Conservation (phyloP, 108 stramenopile genomes). For the Mayamaea pseudoterrestris region DNA sequence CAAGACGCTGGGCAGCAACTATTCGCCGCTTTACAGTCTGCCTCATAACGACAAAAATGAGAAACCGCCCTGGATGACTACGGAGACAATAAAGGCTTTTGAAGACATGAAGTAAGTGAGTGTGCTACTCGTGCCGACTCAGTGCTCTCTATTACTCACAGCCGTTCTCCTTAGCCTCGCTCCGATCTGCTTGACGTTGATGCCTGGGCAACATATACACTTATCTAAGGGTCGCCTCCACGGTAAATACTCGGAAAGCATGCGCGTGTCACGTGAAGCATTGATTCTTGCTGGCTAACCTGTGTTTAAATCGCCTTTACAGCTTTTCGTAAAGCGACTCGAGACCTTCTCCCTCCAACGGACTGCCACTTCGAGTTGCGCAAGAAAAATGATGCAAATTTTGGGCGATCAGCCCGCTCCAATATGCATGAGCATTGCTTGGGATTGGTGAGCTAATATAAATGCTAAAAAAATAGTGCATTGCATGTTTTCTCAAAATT, state of each 20-base stretch:
- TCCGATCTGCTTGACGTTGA: too few species aligned
- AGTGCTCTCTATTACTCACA: too few species aligned
- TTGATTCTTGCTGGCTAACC: too few species aligned
- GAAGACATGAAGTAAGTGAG: constrained; percentile 51
- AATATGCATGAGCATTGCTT: constrained; percentile 75
- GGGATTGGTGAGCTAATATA: constrained; percentile 65
- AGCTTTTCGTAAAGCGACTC: constrained; percentile 74
- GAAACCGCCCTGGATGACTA: constrained; percentile 49
- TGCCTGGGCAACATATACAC: constrained; percentile 76
- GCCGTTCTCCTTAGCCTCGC: too few species aligned
- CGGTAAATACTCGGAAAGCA: too few species aligned
- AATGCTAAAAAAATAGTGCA: too few species aligned
- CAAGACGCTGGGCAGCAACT: constrained; percentile 54
- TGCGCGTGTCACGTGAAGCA: too few species aligned
- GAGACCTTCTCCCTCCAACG: constrained; percentile 19
- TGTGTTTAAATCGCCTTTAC: too few species aligned
- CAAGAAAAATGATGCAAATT: constrained; percentile 9
- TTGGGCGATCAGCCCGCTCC: constrained; percentile 19
- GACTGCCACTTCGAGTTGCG: constrained; percentile 59
- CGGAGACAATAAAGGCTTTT: constrained; percentile 39
- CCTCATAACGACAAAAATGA: constrained; percentile 27
- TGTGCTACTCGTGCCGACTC: too few species aligned
- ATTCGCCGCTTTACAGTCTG: too few species aligned
- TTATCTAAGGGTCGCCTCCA: constrained; percentile 87
- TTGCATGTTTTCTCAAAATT: too few species aligned